Evolutionary conservation across 225 moss, liverwort and hornwort genomes (phyloP).

Genomic region (Antitrichia curtipendula): DNA sequence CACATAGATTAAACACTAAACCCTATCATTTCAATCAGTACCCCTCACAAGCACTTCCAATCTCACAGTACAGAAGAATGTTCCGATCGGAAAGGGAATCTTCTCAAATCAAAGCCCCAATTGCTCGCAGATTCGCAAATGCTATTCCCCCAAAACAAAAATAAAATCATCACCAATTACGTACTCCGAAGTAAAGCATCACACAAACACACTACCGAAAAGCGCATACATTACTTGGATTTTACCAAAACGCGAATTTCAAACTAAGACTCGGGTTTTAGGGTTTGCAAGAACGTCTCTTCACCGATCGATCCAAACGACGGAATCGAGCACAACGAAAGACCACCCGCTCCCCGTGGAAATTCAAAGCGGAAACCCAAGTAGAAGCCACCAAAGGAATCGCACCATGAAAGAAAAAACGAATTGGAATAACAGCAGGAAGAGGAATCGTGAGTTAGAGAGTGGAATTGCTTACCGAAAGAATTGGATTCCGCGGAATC

Average conservation of each 20-base stretch:
- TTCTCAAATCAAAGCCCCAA: background rate
- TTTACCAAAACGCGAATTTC: background rate
- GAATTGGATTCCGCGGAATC: background rate
- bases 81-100: background rate
- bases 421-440: background rate
- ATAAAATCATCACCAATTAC: background rate
- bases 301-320: background rate
- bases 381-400: background rate
- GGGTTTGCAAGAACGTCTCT: background rate
- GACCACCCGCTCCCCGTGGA: background rate
- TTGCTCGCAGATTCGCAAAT: background rate
- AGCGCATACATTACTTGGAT: background rate
- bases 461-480: background rate
- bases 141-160: background rate
- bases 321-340: background rate
- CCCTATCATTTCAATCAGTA: background rate
- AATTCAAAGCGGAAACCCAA: background rate
- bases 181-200: background rate
- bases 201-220: background rate
- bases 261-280: background rate
- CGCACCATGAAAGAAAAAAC: background rate
- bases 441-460: background rate
- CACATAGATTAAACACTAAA: background rate
- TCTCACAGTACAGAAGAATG: background rate
- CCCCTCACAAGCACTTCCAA: background rate